phyloP scores from a whole-genome alignment of 2,329 filamentous ascomycete species.

The Ophiostoma sp. region DNA sequence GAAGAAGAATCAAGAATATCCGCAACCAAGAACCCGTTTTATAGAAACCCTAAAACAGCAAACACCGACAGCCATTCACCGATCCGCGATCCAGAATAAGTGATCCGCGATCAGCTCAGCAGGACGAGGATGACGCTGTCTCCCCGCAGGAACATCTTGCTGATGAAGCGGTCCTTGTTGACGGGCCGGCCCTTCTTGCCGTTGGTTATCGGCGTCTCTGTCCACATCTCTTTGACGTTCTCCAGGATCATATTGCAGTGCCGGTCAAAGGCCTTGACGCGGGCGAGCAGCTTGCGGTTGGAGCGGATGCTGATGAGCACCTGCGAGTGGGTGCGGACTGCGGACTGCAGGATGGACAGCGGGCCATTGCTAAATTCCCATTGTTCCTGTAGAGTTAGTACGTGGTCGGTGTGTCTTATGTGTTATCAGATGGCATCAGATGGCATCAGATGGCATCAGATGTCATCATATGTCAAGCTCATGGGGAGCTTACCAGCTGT shows the following conservation, averaged over 20 bases:
- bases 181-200: constrained; percentile 86
- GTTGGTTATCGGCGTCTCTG: constrained; percentile 78
- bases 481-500: constrained; percentile 43
- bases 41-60: background rate
- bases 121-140: constrained; percentile 85
- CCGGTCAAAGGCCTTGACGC: constrained; percentile 96
- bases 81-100: too few species aligned
- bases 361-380: constrained; percentile 48
- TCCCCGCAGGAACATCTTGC: constrained; percentile 91
- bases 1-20: background rate
- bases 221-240: constrained; percentile 90
- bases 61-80: background rate
- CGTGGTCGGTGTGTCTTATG: background rate
- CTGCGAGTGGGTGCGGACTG: constrained; percentile 88
- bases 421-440: too few species aligned
- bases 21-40: background rate
- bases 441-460: too few species aligned
- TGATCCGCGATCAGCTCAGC: constrained; percentile 52
- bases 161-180: constrained; percentile 97
- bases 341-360: constrained; percentile 91
- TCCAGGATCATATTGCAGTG: constrained; percentile 79
- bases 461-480: too few species aligned
- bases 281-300: constrained; percentile 94
- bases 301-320: constrained; percentile 96
- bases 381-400: constrained; percentile 39